Base-by-base conservation (phyloP, 441 rosid genomes). In the Erodium moschatum region DNA sequence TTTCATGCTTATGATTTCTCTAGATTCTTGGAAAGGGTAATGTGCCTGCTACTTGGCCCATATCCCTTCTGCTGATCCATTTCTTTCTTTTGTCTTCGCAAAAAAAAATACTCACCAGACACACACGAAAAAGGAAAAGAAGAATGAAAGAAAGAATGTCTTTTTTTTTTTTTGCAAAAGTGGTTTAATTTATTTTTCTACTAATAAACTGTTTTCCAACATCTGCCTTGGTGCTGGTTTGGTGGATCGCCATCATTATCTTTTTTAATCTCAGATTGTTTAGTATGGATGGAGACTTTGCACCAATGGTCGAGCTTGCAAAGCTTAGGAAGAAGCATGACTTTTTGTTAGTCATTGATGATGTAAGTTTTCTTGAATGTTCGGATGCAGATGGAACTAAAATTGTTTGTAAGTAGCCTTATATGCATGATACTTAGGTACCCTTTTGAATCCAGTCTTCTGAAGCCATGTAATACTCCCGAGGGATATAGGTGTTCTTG, bases 241-340 rank as follows among this genome's bases (percentile, higher is more conserved):
- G 33, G 11, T 20, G 5, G 20, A 52, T 69, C 24, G 46, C 31
- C 46, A 68, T 52, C 40, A 66, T 29, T 68, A 15, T 76, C 66
- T 56, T 33, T 33, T 65, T 67, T 64, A 76, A 50, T 69, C 65
- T 50, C 82, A 90, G 98, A 78, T 85, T 93, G 84, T 93, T 93
- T 81, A 93, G 98, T 71, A 93, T 93, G 98, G 98, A 93, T 72
- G 97, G 97, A 71, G 98, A 91, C 83, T 93, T 93, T 85, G 98
- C 97, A 75, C 98, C 97, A 16, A 84, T 91, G 86, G 70, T 67
- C 66, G 90, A 89, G 77, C 95, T 93, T 67, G 87, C 76, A 48
- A 70, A 82, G 77, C 97, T 93, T 71, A 86, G 91, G 18, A 79
- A 76, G 82, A 83, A 74, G 73, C 89, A 90, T 84, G 86, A 85